These are phyloP conservation scores for Leccinum griseonigrum DNA, from an alignment of 1,284 basidiomycete species.

Conservation along the genomic window DNA sequence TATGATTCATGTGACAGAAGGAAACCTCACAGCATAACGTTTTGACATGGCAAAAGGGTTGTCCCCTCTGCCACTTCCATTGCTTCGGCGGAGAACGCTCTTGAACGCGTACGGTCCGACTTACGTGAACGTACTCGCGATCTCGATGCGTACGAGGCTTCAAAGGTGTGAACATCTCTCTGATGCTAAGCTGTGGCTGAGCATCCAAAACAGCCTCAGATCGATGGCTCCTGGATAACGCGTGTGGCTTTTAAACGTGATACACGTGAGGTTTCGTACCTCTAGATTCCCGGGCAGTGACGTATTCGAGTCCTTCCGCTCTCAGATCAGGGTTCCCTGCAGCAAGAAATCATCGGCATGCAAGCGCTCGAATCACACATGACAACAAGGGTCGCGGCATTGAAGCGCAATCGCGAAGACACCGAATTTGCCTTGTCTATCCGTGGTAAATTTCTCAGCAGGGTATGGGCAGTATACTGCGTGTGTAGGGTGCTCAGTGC, in stretches of 20 bases:
- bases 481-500: conserved; percentile 62
- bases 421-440: conserved; percentile 54
- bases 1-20: conserved; percentile 14
- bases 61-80: conserved; percentile 27
- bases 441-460: conserved; percentile 49
- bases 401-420: conserved; percentile 48
- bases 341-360: conserved; percentile 62
- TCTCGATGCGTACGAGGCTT: conserved; percentile 21
- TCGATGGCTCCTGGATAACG: conserved; percentile 29
- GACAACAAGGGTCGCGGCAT: conserved; percentile 50
- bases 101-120: conserved; percentile 32
- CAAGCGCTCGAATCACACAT: conserved; percentile 69
- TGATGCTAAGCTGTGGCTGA: conserved; percentile 12
- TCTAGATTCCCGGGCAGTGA: background rate
- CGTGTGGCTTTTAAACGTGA: conserved; percentile 33
- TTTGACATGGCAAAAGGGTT: conserved; percentile 18
- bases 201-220: conserved; percentile 19
- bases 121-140: conserved; percentile 30
- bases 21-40: conserved; percentile 10
- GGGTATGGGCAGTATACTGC: conserved; percentile 67
- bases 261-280: conserved; percentile 22
- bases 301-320: conserved; percentile 5
- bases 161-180: conserved; percentile 24
- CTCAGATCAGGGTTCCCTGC: conserved; percentile 28
- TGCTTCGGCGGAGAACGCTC: conserved; percentile 33